Base-by-base conservation (phyloP, 768 basidiomycete species). In the Sarcodon sp. region DNA sequence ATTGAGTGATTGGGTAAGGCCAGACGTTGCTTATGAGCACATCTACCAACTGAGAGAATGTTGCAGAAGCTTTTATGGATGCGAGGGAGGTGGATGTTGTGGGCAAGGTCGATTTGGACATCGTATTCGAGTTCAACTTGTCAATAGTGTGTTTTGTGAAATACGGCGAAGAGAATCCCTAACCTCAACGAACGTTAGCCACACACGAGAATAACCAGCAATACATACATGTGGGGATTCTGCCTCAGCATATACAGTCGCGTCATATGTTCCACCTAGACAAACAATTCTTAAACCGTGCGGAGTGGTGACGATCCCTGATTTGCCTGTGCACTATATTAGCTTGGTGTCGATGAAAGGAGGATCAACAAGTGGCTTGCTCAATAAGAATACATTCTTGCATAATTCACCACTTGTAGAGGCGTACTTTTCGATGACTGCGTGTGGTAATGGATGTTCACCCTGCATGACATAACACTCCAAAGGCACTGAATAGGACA, bases 401-500 rank as follows among this genome's bases (percentile, higher is more conserved):
- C 80, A 82, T 21, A 98, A 58, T 58, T 92, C 82, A 35, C 88
- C 89, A 1, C 81, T 80, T 2, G 80, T 83, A 61, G 77, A 73
- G 15, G 77, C 72, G 58, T 87, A 83, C 60, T 80, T 83, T 53
- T 83, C 79, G 50, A 87, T 75, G 13, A 96, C 80, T 27, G 67
- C 61, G 41, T 73, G 68, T 4, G 92, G 90, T 11, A 97, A 63
- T 1, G 83, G 78, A 53, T 79, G 67, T 47, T 80, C 76, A 13
- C 93, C 93, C 60, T 91, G 82, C 77, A 91, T 92, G 50, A 96
- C 80, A 66, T 94, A 97, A 55, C 89, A 92, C 57, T 88, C 85
- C 13, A 94, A 66, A 9, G 93, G 88, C 31, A 80, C 89, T 94
- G 51, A 37, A 54, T 50, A 35, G 53, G 38, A 47, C 35, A 39